Conservation (phyloP, 139 green algal species). For the Yamagishiella unicocca region DNA sequence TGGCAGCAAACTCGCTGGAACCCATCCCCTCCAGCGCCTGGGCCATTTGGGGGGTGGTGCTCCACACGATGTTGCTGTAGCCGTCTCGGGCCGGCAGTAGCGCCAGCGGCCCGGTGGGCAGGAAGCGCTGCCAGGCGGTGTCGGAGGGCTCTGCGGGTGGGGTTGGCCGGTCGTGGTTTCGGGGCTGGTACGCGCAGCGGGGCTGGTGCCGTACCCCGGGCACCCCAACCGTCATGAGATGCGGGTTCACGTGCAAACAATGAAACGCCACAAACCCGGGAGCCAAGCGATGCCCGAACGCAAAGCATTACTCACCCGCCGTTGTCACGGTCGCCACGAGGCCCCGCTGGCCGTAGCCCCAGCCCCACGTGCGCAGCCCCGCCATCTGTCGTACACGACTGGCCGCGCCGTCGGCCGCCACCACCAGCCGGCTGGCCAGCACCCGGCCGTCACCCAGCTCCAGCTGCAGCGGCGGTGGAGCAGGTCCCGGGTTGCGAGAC, state of each 20-base stretch:
- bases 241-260: too few species aligned
- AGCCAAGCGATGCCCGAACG: too few species aligned
- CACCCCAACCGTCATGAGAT: too few species aligned
- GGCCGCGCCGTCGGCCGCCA: conserved; percentile 81
- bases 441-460: conserved; percentile 44
- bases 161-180: not conserved
- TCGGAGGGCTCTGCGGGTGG: conserved; percentile 10
- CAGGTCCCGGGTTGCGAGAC: too few species aligned
- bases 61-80: conserved; percentile 87
- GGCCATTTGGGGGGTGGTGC: conserved; percentile 68
- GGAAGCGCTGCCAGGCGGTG: conserved; percentile 88
- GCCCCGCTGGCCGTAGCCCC: conserved; percentile 74
- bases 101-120: conserved; percentile 83
- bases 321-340: conserved; percentile 77
- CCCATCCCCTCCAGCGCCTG: conserved; percentile 62
- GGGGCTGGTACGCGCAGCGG: not conserved
- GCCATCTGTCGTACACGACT: conserved; percentile 71
- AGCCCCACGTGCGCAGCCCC: conserved; percentile 66
- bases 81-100: conserved; percentile 84
- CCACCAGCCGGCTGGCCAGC: conserved; percentile 68
- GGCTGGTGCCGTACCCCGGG: too few species aligned
- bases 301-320: conserved; percentile 19
- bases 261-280: too few species aligned
- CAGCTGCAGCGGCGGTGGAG: conserved; percentile 32
- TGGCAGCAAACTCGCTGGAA: conserved; percentile 51